Evolutionary conservation across 139 green algal genomes (phyloP).

Genomic region (Tetratostichococcus sp.): DNA sequence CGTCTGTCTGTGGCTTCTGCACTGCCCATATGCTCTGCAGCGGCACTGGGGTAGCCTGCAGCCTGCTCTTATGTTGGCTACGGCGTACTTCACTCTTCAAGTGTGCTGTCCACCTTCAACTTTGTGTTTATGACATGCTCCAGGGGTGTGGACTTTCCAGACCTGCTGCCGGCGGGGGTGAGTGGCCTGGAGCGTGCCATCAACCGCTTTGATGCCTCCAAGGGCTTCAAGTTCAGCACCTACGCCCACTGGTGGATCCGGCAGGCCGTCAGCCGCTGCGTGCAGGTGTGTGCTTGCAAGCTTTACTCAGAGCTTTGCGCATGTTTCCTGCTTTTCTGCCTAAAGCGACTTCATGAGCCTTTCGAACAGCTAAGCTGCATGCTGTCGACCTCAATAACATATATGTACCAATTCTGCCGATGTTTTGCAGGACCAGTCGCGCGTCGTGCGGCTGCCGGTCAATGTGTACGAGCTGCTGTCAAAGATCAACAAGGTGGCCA

Average conservation of each 20-base stretch:
- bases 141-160: not conserved
- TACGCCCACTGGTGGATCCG: conserved; percentile 98
- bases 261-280: conserved; percentile 63
- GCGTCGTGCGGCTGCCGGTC: conserved; percentile 72
- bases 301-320: too few relatives aligned
- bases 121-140: not conserved
- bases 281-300: not conserved
- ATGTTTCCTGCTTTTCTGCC: too few relatives aligned
- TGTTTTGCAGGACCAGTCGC: conserved; percentile 53
- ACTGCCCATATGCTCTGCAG: too few relatives aligned
- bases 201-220: conserved; percentile 86
- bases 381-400: too few relatives aligned
- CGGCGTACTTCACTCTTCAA: too few relatives aligned
- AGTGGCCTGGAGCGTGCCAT: conserved; percentile 75
- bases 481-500: conserved; percentile 20
- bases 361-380: too few relatives aligned
- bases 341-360: not conserved
- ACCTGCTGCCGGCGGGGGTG: conserved; percentile 47
- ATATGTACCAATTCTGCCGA: too few relatives aligned
- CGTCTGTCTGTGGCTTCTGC: too few relatives aligned
- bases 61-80: too few relatives aligned
- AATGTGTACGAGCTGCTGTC: conserved; percentile 66
- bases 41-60: too few relatives aligned
- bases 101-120: not conserved
- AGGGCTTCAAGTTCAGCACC: conserved; percentile 94